Conservation (phyloP, 805 yeast genomes). For the Metschnikowia matae region DNA sequence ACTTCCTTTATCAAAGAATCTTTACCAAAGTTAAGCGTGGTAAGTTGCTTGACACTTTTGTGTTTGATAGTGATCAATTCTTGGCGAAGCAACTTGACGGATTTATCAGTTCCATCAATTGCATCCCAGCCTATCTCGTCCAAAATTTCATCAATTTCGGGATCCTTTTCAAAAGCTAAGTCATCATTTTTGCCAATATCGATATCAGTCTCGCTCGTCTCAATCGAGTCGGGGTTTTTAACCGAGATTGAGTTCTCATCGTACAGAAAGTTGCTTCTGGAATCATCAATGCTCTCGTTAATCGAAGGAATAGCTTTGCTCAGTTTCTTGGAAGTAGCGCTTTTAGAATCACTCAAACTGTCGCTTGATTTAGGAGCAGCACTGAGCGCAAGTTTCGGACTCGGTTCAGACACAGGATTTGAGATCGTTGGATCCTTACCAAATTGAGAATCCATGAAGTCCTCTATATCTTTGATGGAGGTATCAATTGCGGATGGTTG, state of each 20-base stretch:
- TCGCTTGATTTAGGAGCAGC: not conserved
- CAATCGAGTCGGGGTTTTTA: not conserved
- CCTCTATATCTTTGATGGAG: slow-evolving; percentile 39
- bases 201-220: not conserved
- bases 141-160: slow-evolving; percentile 60
- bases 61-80: slow-evolving; percentile 63
- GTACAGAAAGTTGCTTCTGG: slow-evolving; percentile 7
- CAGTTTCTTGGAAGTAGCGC: slow-evolving; percentile 1
- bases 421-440: slow-evolving; percentile 3
- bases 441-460: slow-evolving; percentile 35
- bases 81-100: slow-evolving; percentile 53
- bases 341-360: slow-evolving; percentile 6
- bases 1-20: slow-evolving; percentile 31
- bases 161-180: slow-evolving; percentile 28
- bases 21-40: slow-evolving; percentile 34
- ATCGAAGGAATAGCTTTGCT: not conserved
- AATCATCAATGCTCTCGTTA: slow-evolving; percentile 1
- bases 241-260: slow-evolving; percentile 4
- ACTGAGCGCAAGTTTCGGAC: not conserved
- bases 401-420: not conserved
- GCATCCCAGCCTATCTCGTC: slow-evolving; percentile 77
- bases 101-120: slow-evolving; percentile 54
- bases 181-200: slow-evolving; percentile 2
- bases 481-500: slow-evolving; percentile 23
- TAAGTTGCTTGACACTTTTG: slow-evolving; percentile 49